Percentiles rank a stretch among this genome's conserved stretches.
These are phyloP conservation scores for Podaxis rugospora DNA, from an alignment of 768 basidiomycete species.

Conservation along the genomic window DNA sequence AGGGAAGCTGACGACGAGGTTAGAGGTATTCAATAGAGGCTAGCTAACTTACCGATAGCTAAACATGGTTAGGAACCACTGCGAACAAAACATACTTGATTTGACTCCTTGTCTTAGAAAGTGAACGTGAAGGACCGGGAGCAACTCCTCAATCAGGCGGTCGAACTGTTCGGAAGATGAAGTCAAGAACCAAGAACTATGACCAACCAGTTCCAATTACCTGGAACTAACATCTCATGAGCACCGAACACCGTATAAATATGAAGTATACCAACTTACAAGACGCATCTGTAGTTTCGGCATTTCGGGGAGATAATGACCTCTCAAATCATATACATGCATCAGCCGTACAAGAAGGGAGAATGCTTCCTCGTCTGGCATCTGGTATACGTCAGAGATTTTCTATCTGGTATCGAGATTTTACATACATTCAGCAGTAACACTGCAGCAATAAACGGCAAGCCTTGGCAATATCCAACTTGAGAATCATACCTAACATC, in stretches of 20 bases:
- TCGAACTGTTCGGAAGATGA: conserved; percentile 62
- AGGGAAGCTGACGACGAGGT: conserved; percentile 65
- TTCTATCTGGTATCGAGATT: neutral
- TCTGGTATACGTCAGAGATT: conserved; percentile 44
- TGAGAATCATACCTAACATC: conserved; percentile 72
- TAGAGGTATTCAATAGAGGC: neutral
- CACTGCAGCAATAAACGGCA: conserved; percentile 95
- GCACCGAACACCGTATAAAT: conserved; percentile 18
- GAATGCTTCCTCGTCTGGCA: conserved; percentile 99
- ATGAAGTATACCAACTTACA: conserved; percentile 36
- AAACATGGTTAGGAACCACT: conserved; percentile 98
- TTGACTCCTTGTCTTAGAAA: conserved; percentile 93
- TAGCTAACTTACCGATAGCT: conserved; percentile 69
- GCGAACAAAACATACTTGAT: conserved; percentile 97
- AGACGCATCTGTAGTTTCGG: conserved; percentile 92
- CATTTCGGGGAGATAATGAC: conserved; percentile 99
- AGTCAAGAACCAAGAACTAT: conserved; percentile 4
- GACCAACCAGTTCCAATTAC: conserved; percentile 27
- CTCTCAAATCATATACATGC: conserved; percentile 94
- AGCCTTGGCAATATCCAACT: conserved; percentile 96
- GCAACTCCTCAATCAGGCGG: conserved; percentile 84
- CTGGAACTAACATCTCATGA: conserved; percentile 45
- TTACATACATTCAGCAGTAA: conserved; percentile 79
- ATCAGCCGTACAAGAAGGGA: conserved; percentile 91
- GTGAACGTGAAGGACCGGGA: conserved; percentile 91